These are phyloP conservation scores for Gelatoporia subvermispora DNA, from an alignment of 768 basidiomycete genomes.

Conservation along the genomic window DNA sequence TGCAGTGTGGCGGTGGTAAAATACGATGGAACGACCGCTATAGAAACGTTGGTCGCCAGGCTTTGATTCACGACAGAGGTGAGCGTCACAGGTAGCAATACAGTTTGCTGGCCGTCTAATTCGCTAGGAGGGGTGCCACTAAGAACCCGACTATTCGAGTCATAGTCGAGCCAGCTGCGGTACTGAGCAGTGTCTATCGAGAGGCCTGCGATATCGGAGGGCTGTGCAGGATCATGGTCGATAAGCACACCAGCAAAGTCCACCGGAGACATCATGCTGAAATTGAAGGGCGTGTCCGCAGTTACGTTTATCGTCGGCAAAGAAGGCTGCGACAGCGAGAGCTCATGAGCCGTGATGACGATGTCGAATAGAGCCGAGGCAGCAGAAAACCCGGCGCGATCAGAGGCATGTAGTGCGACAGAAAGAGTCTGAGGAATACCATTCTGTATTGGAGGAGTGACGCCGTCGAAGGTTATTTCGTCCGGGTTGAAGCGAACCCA, in stretches of 20 bases:
- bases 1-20: conserved; percentile 59
- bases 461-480: conserved; percentile 73
- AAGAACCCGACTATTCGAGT: conserved; percentile 49
- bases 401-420: conserved; percentile 64
- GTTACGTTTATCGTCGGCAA: conserved; percentile 74
- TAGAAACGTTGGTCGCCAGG: conserved; percentile 53
- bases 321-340: conserved; percentile 41
- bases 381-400: conserved; percentile 68
- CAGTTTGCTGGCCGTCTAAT: conserved; percentile 27
- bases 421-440: conserved; percentile 39
- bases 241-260: conserved; percentile 64
- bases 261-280: conserved; percentile 46
- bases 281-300: conserved; percentile 43
- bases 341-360: conserved; percentile 63
- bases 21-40: conserved; percentile 69
- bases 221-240: conserved; percentile 54
- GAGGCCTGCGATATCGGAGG: conserved; percentile 52
- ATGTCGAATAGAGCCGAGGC: conserved; percentile 56
- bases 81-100: conserved; percentile 55
- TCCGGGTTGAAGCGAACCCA: conserved; percentile 73
- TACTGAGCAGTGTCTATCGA: conserved; percentile 54
- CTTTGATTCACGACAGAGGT: conserved; percentile 65
- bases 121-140: conserved; percentile 58
- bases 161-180: conserved; percentile 57
- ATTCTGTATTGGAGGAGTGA: conserved; percentile 50